Conservation (phyloP, 495 filamentous ascomycete species). For the Annulohypoxylon nitens region DNA sequence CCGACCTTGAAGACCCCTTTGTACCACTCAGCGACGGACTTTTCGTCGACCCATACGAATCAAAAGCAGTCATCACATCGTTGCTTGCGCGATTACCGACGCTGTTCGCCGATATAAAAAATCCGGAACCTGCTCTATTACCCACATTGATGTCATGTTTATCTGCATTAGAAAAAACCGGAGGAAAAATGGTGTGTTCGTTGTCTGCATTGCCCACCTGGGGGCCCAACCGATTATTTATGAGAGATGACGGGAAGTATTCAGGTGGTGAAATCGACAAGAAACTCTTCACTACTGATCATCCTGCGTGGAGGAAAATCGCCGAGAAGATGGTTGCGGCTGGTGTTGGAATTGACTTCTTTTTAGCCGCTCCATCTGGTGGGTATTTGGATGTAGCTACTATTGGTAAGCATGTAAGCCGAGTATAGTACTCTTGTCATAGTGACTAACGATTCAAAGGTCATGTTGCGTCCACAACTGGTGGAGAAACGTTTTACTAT, state of each 20-base stretch:
- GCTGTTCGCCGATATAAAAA: constrained; percentile 87
- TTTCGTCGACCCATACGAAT: constrained; percentile 96
- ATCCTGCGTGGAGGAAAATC: constrained; percentile 83
- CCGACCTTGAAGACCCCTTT: constrained; percentile 97
- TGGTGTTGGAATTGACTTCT: constrained; percentile 92
- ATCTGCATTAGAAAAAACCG: constrained; percentile 82
- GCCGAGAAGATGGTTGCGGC: constrained; percentile 89
- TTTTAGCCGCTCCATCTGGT: constrained; percentile 88
- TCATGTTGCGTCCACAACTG: constrained; percentile 80
- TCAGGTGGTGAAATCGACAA: constrained; percentile 90
- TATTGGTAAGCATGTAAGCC: constrained; percentile 72
- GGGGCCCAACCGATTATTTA: constrained; percentile 85
- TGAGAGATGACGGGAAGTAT: constrained; percentile 89
- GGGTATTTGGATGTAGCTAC: constrained; percentile 96
- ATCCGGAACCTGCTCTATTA: constrained; percentile 87
- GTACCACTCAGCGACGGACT: constrained; percentile 91
- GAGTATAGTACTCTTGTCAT: not conserved
- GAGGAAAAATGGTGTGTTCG: constrained; percentile 93
- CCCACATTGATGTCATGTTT: constrained; percentile 86
- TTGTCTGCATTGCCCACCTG: constrained; percentile 86
- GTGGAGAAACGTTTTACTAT: constrained; percentile 95
- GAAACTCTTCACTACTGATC: constrained; percentile 91
- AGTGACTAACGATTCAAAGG: constrained; percentile 58
- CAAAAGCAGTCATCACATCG: constrained; percentile 84
- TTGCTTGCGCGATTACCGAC: constrained; percentile 83